phyloP scores from a whole-genome alignment of 345 rosid genomes.

The Abelmoschus esculentus region DNA sequence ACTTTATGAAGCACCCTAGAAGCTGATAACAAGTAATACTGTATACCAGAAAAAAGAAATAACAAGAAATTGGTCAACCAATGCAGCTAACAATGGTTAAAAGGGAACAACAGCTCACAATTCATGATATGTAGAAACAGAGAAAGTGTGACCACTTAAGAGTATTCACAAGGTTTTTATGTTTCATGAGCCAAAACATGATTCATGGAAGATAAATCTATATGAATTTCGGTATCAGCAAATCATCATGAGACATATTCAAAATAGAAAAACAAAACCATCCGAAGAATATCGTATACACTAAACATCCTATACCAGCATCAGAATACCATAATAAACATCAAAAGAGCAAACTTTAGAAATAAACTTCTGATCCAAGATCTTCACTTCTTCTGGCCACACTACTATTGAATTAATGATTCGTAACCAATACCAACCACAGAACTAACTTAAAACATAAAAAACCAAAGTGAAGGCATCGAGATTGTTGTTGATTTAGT shows the following conservation, averaged over 20 bases:
- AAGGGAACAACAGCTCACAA: neutral
- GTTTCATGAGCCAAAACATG: conserved; percentile 3
- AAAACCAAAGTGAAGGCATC: neutral
- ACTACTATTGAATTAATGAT: neutral
- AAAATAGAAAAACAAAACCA: neutral
- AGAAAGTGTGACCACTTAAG: neutral
- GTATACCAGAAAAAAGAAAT: conserved; percentile 10
- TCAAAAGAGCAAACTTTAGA: neutral
- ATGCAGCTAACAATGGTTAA: neutral
- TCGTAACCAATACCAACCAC: neutral
- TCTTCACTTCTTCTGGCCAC: neutral
- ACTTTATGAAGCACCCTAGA: conserved; percentile 23
- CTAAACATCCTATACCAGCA: neutral
- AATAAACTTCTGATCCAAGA: neutral
- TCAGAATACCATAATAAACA: neutral
- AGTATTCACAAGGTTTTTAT: neutral
- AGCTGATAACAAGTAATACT: conserved; percentile 5
- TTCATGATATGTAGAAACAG: neutral
- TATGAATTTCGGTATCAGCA: neutral
- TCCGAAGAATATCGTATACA: neutral
- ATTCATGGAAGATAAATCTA: neutral
- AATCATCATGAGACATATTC: neutral
- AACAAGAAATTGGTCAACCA: neutral
- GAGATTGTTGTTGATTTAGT: neutral
- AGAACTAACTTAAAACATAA: neutral